Evolutionary conservation across 1,284 basidiomycete genomes (phyloP), one percentile per base, ranked within the genome.

Genomic region (Ustilago sp.): DNA sequence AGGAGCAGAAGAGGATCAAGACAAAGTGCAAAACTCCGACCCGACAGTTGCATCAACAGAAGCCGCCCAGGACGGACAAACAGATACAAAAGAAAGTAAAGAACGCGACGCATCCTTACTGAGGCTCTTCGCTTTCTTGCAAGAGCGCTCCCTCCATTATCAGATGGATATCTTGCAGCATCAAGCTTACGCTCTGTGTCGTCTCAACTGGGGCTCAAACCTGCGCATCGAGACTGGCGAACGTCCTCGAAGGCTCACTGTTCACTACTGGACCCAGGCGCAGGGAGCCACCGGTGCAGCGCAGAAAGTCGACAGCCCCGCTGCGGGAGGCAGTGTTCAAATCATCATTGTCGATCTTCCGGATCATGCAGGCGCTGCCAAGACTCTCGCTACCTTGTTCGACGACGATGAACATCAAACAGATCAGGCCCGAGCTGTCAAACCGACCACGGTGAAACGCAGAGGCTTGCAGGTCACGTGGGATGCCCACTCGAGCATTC

Each of bases 111-210:
- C 74, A 4, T 78, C 82, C 15, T 52, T 80, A 4, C 45, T 69
- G 9, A 52, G 76, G 17, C 71, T 83, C 28, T 83, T 79, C 55
- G 63, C 77, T 19, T 77, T 83, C 59, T 58, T 85, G 19, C 79
- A 79, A 54, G 79, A 82, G 63, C 76, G 81, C 28, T 69, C 84
- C 2, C 65, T 85, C 9, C 74, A 83, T 38, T 83, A 85, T 36
- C 83, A 82, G 61, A 73, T 86, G 45, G 80, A 83, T 51, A 84
- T 85, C 43, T 54, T 86, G 32, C 66, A 80, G 19, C 76, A 77
- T 34, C 84, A 86, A 56, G 75, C 81, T 0, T 65, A 76, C 51
- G 75, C 82, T 41, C 69, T 83, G 12, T 58, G 66, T 28, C 69
- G 75, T 1, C 68, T 80, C 39, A 77, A 78, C 23, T 84, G 83